A percentile compares a stretch with the other conserved stretches of the same genome.
phyloP scores from a whole-genome alignment of 2,329 filamentous ascomycete species.

The Arthroderma sp. region DNA sequence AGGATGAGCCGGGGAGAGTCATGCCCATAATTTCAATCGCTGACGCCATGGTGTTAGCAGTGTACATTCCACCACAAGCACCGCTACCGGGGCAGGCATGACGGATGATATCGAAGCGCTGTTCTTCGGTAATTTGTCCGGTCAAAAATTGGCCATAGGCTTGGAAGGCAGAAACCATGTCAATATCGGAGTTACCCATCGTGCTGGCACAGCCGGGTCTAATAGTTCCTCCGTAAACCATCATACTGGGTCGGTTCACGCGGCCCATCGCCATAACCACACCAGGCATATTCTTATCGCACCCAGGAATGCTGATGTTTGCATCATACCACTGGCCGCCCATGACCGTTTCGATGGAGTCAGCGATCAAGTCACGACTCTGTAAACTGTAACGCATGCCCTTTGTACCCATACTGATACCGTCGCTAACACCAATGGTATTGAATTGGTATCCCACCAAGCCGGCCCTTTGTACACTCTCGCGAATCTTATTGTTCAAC shows the following conservation, averaged over 20 bases:
- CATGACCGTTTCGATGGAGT: slow-evolving; percentile 98
- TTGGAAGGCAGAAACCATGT: slow-evolving; percentile 97
- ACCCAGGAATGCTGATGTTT: slow-evolving; percentile 91
- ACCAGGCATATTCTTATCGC: slow-evolving; percentile 99
- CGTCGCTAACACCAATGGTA: slow-evolving; percentile 94
- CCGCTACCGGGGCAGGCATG: slow-evolving; percentile 76
- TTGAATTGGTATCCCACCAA: slow-evolving; percentile 96
- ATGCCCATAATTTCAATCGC: slow-evolving; percentile 62
- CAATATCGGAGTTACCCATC: slow-evolving; percentile 62
- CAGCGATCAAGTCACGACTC: slow-evolving; percentile 90
- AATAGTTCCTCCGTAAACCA: slow-evolving; percentile 96
- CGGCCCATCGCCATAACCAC: slow-evolving; percentile 88
- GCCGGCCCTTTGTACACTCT: slow-evolving; percentile 60
- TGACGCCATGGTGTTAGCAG: slow-evolving; percentile 63
- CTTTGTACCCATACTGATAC: slow-evolving; percentile 93
- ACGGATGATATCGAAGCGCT: slow-evolving; percentile 88
- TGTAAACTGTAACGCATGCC: slow-evolving; percentile 95
- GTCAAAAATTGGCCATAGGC: slow-evolving; percentile 90
- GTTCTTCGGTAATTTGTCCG: slow-evolving; percentile 78
- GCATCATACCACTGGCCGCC: slow-evolving; percentile 97
- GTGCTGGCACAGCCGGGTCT: slow-evolving; percentile 71
- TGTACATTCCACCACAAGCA: slow-evolving; percentile 79
- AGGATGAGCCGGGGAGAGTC: slow-evolving; percentile 71
- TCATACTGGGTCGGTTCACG: slow-evolving; percentile 84
- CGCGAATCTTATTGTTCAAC: slow-evolving; percentile 64